Conservation (phyloP, 1,139 yeast species). For the Kodamaea sp. region DNA sequence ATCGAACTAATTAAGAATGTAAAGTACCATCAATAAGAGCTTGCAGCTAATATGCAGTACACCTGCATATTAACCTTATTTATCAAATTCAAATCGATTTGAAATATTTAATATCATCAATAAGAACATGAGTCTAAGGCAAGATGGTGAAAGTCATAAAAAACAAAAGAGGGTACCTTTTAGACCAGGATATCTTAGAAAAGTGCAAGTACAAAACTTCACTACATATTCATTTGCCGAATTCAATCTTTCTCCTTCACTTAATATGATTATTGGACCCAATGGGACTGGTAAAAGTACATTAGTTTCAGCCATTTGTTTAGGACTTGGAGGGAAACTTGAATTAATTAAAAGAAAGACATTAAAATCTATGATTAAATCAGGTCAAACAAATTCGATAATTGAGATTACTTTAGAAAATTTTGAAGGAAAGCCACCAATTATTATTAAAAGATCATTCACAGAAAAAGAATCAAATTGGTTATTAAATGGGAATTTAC, state of each 20-base stretch:
- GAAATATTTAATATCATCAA: no score
- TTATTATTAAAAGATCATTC: constrained; percentile 37
- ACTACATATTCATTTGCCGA: constrained; percentile 80
- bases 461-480: constrained; percentile 54
- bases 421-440: constrained; percentile 22
- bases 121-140: no score
- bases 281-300: constrained; percentile 97
- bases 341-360: constrained; percentile 78
- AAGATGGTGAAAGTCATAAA: no score
- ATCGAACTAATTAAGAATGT: no score
- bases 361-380: constrained; percentile 70
- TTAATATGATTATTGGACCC: constrained; percentile 94
- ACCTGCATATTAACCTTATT: no score
- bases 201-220: constrained; percentile 66
- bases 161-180: constrained; percentile 14
- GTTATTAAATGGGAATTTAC: constrained; percentile 47
- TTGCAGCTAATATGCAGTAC: no score
- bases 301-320: constrained; percentile 87
- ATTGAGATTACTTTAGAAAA: constrained; percentile 68
- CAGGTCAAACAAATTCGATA: constrained; percentile 54
- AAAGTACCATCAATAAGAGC: no score
- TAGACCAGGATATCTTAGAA: constrained; percentile 64
- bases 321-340: constrained; percentile 82
- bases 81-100: no score
- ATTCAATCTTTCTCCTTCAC: constrained; percentile 73